Conservation (phyloP, 1,284 basidiomycete species). For the Peniophora sp. region DNA sequence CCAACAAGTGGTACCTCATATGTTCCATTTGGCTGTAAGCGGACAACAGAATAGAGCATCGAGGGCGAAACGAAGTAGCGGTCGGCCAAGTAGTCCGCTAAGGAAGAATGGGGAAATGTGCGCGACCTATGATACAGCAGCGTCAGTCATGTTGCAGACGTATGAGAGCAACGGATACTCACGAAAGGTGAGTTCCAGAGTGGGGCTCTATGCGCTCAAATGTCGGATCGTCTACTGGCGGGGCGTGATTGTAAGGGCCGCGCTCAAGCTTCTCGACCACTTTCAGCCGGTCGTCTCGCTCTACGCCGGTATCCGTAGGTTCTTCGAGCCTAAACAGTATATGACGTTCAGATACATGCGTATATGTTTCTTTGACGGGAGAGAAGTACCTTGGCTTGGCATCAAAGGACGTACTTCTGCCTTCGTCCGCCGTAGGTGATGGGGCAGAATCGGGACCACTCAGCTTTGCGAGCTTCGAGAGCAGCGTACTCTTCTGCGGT, state of each 20-base stretch:
- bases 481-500: too few relatives aligned
- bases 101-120: slow-evolving; percentile 60
- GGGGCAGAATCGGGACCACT: too few relatives aligned
- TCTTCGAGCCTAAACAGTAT: slow-evolving; percentile 1
- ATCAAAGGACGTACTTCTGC: neutral
- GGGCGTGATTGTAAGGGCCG: slow-evolving; percentile 67
- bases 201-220: slow-evolving; percentile 82
- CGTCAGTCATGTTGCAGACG: slow-evolving; percentile 4
- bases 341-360: neutral
- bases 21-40: slow-evolving; percentile 66
- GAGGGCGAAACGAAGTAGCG: slow-evolving; percentile 87
- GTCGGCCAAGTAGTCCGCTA: slow-evolving; percentile 78
- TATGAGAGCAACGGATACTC: slow-evolving; percentile 22
- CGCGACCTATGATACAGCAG: slow-evolving; percentile 50
- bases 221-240: slow-evolving; percentile 58
- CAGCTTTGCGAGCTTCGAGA: too few relatives aligned
- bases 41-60: slow-evolving; percentile 78
- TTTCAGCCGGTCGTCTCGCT: slow-evolving; percentile 59
- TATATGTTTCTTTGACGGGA: neutral
- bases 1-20: slow-evolving; percentile 88
- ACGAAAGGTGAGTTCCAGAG: slow-evolving; percentile 82
- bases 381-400: neutral
- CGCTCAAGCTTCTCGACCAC: slow-evolving; percentile 67
- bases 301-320: slow-evolving; percentile 14
- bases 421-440: neutral